A percentile compares a stretch with the other conserved stretches of the same genome.
Evolutionary conservation across 176 grass and related monocot genomes (phyloP).

Genomic region (Avena eriantha): DNA sequence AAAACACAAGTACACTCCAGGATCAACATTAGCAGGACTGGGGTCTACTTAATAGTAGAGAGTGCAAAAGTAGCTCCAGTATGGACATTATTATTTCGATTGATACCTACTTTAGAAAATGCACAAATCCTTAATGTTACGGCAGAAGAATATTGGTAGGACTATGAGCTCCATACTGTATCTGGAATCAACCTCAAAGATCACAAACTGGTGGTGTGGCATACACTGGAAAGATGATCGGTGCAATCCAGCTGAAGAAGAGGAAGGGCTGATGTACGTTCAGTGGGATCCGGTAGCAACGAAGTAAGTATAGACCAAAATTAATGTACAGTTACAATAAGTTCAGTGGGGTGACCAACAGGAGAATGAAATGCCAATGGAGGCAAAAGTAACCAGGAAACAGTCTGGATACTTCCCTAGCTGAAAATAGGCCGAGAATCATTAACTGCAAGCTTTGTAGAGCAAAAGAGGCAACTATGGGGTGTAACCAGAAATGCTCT

Average conservation of each 20-base stretch:
- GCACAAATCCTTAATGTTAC: not conserved
- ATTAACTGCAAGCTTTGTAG: not conserved
- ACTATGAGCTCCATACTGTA: not conserved
- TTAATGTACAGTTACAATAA: not conserved
- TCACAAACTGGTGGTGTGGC: not conserved
- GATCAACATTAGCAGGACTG: not conserved
- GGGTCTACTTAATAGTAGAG: not conserved
- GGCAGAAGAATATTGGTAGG: not conserved
- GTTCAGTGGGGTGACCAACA: not conserved
- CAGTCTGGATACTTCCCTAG: not conserved
- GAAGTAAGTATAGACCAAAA: not conserved
- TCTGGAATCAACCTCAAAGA: not conserved
- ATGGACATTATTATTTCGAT: not conserved
- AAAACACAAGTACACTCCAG: not conserved
- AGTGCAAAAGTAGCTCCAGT: not conserved
- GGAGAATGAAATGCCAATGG: not conserved
- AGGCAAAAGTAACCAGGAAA: not conserved
- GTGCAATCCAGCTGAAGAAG: not conserved
- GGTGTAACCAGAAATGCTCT: not conserved
- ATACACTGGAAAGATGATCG: constrained; percentile 8
- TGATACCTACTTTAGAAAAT: not conserved
- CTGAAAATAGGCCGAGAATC: not conserved
- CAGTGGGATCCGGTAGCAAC: not conserved
- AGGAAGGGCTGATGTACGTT: not conserved
- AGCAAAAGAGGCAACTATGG: not conserved